A percentile compares a stretch with the other conserved stretches of the same genome.
These are phyloP conservation scores for Pseudopediastrum boryanum DNA, from an alignment of 139 green algal genomes.

Conservation along the genomic window DNA sequence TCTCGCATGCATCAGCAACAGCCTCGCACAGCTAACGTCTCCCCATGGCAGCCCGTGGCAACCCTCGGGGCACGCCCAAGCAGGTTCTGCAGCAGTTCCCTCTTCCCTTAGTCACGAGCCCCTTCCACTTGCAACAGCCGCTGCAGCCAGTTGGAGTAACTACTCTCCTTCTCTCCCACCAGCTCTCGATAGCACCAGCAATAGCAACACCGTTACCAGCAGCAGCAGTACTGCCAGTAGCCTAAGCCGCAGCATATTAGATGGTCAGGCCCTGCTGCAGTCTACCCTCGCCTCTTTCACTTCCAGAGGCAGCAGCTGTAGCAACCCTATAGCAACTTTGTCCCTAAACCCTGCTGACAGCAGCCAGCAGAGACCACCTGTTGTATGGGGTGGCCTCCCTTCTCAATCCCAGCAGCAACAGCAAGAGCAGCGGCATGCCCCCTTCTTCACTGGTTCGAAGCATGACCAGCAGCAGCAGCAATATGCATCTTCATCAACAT, in stretches of 20 bases:
- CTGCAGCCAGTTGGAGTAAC: too few species aligned
- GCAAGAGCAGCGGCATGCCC: neutral
- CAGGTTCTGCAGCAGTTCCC: neutral
- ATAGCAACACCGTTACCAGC: neutral
- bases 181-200: neutral
- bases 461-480: neutral
- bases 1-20: constrained; percentile 19
- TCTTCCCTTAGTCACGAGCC: neutral
- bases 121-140: neutral
- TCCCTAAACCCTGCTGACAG: neutral
- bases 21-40: neutral
- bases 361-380: neutral
- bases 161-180: too few species aligned
- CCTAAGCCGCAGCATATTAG: neutral
- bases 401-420: neutral
- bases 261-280: neutral
- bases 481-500: neutral
- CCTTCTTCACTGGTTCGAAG: neutral
- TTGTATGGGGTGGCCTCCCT: neutral
- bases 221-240: neutral
- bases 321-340: neutral
- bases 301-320: neutral
- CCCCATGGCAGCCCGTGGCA: too few species aligned
- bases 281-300: neutral
- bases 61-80: too few species aligned